Evolutionary conservation across 805 yeast species (phyloP), one percentile per base, ranked within the genome.

Genomic region (Yarrowia hollandica): DNA sequence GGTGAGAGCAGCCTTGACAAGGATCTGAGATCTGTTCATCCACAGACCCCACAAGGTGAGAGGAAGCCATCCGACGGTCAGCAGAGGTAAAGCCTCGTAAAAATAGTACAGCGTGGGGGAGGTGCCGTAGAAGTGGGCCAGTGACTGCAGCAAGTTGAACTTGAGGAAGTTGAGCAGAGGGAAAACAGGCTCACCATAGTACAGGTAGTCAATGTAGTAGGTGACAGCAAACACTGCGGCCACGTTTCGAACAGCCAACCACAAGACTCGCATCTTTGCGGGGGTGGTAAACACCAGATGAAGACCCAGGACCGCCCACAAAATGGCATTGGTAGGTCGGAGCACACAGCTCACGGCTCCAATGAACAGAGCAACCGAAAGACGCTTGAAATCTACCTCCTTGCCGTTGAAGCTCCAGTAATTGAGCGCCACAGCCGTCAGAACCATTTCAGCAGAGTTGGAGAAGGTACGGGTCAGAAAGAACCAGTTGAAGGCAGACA

Each of bases 81-180:
- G 71, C 9, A 92, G 73, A 0, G 99, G 99, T 0, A 94, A 61
- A 7, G 88, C 95, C 72, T 94, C 97, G 6, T 80, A 69, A 2
- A 92, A 33, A 71, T 94, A 94, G 73, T 91, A 94, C 68, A 86
- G 88, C 83, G 90, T 79, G 16, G 95, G 86, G 16, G 94, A 83
- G 0, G 77, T 74, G 0, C 99, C 99, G 71, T 94, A 94, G 66
- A 91, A 90, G 4, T 81, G 76, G 3, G 96, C 85, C 16, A 89
- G 74, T 18, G 88, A 83, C 41, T 82, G 82, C 12, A 85, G 70
- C n/a, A 86, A 79, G 67, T 91, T 91, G 75, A 91, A 91, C 66
- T 85, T 82, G 58, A 88, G 64, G 66, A 91, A 91, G 63, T 84
- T 82, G 68, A 79, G 72, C 0, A 85, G 63, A 2, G 97, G 96